Evolutionary conservation across 1,284 basidiomycete genomes (phyloP).

Genomic region (Caloboletus firmus): DNA sequence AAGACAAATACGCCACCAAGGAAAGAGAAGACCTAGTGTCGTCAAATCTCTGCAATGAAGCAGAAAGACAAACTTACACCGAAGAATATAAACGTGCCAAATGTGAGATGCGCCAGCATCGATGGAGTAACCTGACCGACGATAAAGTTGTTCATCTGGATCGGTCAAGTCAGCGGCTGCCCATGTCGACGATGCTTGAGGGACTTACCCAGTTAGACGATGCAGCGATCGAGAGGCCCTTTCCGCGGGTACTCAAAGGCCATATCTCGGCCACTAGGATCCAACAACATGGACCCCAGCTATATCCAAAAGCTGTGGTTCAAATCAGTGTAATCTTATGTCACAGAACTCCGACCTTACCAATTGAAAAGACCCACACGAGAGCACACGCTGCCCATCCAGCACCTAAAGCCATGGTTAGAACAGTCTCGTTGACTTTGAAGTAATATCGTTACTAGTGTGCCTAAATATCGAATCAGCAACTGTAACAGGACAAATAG

Average conservation of each 20-base stretch:
- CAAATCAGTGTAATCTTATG: background rate
- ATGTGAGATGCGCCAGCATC: conserved; percentile 57
- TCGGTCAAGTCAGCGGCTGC: background rate
- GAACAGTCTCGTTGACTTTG: background rate
- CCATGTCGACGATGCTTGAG: background rate
- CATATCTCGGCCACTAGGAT: conserved; percentile 67
- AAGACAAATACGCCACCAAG: conserved; percentile 62
- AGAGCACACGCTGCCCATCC: conserved; percentile 67
- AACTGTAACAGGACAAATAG: background rate
- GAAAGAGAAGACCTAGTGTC: conserved; percentile 54
- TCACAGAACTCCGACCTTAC: conserved; percentile 30
- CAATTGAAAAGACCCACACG: conserved; percentile 69
- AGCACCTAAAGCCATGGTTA: conserved; percentile 35
- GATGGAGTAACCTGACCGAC: conserved; percentile 64
- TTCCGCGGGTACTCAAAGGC: conserved; percentile 66
- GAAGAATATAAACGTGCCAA: conserved; percentile 71
- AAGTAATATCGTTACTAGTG: background rate
- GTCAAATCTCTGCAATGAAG: background rate
- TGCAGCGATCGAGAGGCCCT: conserved; percentile 67
- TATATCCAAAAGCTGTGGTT: conserved; percentile 56
- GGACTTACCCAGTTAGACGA: conserved; percentile 67
- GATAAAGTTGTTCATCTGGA: conserved; percentile 77
- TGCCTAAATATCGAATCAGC: conserved; percentile 3
- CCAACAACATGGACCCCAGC: conserved; percentile 71
- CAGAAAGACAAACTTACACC: conserved; percentile 43